These are phyloP conservation scores for Amanita pseudoporphyria DNA, from an alignment of 768 basidiomycete genomes.

Conservation along the genomic window DNA sequence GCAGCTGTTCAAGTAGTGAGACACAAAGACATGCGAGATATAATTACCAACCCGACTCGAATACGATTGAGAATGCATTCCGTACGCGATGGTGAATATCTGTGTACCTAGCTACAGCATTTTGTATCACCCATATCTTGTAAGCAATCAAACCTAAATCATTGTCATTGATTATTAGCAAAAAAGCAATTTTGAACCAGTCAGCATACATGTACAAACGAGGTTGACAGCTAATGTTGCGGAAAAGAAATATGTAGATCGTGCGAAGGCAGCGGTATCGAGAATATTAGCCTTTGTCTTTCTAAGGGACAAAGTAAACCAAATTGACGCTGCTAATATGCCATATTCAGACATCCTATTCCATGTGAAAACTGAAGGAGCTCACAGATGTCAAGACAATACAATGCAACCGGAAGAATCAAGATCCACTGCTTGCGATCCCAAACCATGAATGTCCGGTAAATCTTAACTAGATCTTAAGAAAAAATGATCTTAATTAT, in stretches of 20 bases:
- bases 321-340: background rate
- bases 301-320: background rate
- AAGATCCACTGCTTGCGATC: conserved; percentile 1
- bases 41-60: conserved; percentile 4
- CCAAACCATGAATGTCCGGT: conserved; percentile 5
- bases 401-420: background rate
- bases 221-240: conserved; percentile 6
- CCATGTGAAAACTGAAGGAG: background rate
- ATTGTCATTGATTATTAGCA: background rate
- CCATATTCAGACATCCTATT: background rate
- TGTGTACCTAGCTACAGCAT: background rate
- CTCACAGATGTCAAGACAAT: conserved; percentile 1
- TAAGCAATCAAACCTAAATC: background rate
- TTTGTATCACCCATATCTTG: background rate
- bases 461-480: background rate
- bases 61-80: conserved; percentile 2
- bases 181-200: no score
- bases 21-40: background rate
- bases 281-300: background rate
- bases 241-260: conserved; percentile 2
- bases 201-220: background rate
- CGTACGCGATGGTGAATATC: background rate
- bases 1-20: background rate
- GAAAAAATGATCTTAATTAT: background rate
- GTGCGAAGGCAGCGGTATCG: background rate